Conservation (phyloP, 1,139 yeast genomes). For the Pichia sp. region DNA sequence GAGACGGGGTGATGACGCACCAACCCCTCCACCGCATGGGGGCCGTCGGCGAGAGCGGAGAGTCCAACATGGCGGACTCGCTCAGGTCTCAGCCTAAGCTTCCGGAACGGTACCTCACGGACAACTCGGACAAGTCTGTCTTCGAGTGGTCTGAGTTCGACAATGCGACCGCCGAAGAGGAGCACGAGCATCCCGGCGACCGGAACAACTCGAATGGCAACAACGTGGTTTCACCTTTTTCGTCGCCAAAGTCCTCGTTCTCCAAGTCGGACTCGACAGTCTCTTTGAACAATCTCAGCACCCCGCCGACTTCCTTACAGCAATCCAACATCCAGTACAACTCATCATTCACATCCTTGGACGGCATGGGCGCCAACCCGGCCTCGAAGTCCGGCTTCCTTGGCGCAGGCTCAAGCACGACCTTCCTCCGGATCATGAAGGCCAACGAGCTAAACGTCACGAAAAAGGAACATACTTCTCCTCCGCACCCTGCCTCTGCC, state of each 20-base stretch:
- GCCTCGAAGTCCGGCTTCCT: slow-evolving; percentile 52
- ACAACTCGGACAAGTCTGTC: slow-evolving; percentile 36
- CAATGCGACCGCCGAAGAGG: slow-evolving; percentile 4
- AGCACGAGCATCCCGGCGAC: neutral
- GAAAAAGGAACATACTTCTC: slow-evolving; percentile 4
- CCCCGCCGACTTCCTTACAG: slow-evolving; percentile 9
- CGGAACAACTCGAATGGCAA: neutral
- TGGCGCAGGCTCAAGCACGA: slow-evolving; percentile 60
- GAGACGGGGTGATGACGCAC: neutral
- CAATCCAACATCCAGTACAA: slow-evolving; percentile 19
- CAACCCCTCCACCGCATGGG: too few relatives aligned
- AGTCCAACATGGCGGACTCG: neutral
- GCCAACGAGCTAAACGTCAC: slow-evolving; percentile 28
- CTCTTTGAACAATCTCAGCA: slow-evolving; percentile 9
- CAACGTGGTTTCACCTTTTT: slow-evolving; percentile 18
- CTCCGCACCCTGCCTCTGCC: too few relatives aligned
- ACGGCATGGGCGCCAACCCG: slow-evolving; percentile 33
- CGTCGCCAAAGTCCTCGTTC: slow-evolving; percentile 13
- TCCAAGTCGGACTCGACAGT: slow-evolving; percentile 14
- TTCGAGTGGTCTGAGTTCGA: slow-evolving; percentile 51
- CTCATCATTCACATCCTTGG: slow-evolving; percentile 25
- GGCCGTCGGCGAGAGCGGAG: too few relatives aligned
- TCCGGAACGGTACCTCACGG: slow-evolving; percentile 41
- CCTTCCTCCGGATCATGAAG: slow-evolving; percentile 35
- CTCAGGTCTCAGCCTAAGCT: slow-evolving; percentile 22